Percentiles rank a stretch among this genome's conserved stretches.
phyloP scores from a whole-genome alignment of 306 rosid species.

The Citrullus amarus region DNA sequence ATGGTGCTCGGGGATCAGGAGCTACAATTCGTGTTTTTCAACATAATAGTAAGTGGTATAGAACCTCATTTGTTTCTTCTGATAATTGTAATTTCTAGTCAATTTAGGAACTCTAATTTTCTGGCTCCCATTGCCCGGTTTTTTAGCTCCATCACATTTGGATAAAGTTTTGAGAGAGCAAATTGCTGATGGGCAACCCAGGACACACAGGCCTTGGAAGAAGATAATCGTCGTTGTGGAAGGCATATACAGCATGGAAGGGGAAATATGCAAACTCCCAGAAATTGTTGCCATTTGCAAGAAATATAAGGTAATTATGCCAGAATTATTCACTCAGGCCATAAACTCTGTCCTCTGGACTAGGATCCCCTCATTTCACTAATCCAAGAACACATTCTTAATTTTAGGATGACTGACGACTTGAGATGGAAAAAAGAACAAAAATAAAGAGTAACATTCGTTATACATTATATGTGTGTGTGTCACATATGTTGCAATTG shows the following conservation, averaged over 20 bases:
- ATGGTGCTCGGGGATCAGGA: slow-evolving; percentile 92
- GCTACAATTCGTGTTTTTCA: slow-evolving; percentile 88
- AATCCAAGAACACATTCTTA: neutral
- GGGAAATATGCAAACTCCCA: slow-evolving; percentile 91
- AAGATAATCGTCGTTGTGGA: slow-evolving; percentile 81
- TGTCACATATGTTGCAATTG: neutral
- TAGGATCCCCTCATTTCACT: neutral
- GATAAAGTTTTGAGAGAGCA: slow-evolving; percentile 87
- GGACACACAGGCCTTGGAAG: slow-evolving; percentile 93
- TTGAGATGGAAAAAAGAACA: neutral
- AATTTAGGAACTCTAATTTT: slow-evolving; percentile 2
- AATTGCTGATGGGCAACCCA: slow-evolving; percentile 87
- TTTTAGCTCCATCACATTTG: slow-evolving; percentile 63
- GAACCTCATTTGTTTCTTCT: neutral
- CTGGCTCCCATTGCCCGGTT: neutral
- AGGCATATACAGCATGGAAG: slow-evolving; percentile 97
- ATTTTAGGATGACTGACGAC: neutral
- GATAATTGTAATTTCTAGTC: neutral
- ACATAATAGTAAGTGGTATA: slow-evolving; percentile 45
- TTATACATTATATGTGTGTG: neutral
- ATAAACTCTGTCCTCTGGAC: neutral
- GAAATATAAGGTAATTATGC: slow-evolving; percentile 52
- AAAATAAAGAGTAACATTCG: neutral
- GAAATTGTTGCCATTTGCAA: slow-evolving; percentile 84
- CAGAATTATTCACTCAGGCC: neutral